Evolutionary conservation across 148 eudicot genomes (phyloP), one percentile per base, ranked within the genome.

Genomic region (Vaccinium macrocarpon): DNA sequence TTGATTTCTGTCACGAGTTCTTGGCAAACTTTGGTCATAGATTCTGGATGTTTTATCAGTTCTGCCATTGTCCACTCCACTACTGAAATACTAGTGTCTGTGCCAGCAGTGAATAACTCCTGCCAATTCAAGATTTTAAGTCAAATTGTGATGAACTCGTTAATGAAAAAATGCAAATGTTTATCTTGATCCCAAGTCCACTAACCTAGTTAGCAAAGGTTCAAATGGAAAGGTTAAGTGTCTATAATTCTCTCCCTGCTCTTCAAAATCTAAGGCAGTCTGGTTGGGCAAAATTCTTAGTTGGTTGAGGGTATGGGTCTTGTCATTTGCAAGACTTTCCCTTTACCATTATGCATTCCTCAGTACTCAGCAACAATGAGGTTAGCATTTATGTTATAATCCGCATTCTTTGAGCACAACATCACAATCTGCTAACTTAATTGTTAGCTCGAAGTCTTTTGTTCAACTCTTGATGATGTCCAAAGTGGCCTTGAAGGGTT

Each of bases 31-130:
- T 82, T 87, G 14, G 27, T 14, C 87, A 87, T 71, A n/a, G 78
- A 80, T 3, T 78, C 84, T 15, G 76, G 83, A 76, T 74, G 79
- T 15, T 29, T 68, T 5, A 88, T 53, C 1, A 88, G 82, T 38
- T 88, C 87, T 10, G 87, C 59, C 56, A 88, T 48, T 18, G 85
- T 70, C 87, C 87, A 88, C 12, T 87, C 87, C 2, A 64, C 61
- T 1, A 85, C 80, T 59, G 75, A 35, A 2, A 70, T 61, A 19
- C 80, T 85, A 21, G 87, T n/a, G 35, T 85, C 84, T 59, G 84
- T 82, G 2, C 83, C 87, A 19, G 85, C 87, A 1, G n/a, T 48
- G 73, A 88, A 82, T 16, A 85, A n/a, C 3, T 88, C 89, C 89
- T 74, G 85, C 29, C 18, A 82, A 16, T 23, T n/a, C 71, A 64